Conservation (phyloP, 2,329 filamentous ascomycete species). For the Calcarisporium arbuscula region DNA sequence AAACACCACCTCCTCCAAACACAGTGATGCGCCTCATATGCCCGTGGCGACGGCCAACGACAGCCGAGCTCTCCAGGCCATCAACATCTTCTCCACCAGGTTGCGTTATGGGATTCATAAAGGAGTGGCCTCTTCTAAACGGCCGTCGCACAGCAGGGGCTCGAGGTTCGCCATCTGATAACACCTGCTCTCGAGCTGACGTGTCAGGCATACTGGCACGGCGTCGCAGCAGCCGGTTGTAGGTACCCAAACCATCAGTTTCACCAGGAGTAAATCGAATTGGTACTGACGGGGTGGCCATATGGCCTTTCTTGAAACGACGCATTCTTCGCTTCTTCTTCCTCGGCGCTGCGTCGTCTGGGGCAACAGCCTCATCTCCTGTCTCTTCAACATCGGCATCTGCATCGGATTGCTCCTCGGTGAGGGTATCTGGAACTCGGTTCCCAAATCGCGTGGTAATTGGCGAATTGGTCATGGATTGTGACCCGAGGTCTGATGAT, state of each 20-base stretch:
- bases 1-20: constrained; percentile 57
- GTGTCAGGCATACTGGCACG: constrained; percentile 61
- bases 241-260: constrained; percentile 32
- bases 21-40: constrained; percentile 62
- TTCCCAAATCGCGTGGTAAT: constrained; percentile 35
- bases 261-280: constrained; percentile 38
- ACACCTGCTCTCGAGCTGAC: constrained; percentile 51
- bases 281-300: constrained; percentile 63
- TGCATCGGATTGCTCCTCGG: constrained; percentile 41
- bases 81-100: constrained; percentile 43
- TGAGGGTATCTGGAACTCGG: constrained; percentile 46
- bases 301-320: constrained; percentile 44
- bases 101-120: constrained; percentile 43
- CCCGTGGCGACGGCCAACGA: constrained; percentile 46
- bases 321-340: constrained; percentile 59
- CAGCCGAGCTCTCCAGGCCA: constrained; percentile 44
- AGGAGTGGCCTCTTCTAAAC: constrained; percentile 52
- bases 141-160: constrained; percentile 47
- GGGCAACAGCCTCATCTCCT: constrained; percentile 62
- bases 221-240: constrained; percentile 49
- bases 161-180: constrained; percentile 71
- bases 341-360: constrained; percentile 32
- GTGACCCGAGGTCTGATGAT: constrained; percentile 26
- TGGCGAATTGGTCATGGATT: constrained; percentile 43
- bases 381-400: constrained; percentile 79